Percentiles rank a stretch among this genome's conserved stretches.
Evolutionary conservation across 1,284 basidiomycete species (phyloP).

Genomic region (Rhodotorula sp.): DNA sequence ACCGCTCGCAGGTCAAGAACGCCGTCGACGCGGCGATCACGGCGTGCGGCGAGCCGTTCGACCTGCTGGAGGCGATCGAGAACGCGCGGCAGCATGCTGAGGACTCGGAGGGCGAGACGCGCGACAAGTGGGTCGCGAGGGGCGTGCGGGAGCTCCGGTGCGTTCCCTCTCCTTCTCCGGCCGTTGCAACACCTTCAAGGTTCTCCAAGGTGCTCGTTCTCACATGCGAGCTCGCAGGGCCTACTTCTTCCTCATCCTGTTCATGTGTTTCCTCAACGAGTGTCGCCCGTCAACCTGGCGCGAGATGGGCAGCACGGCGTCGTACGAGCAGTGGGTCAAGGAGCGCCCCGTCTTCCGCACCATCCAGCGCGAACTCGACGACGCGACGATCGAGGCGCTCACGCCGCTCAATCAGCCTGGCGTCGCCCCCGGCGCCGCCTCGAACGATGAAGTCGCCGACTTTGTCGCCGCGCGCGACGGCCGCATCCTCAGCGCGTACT

Average conservation of each 20-base stretch:
- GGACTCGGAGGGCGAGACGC: slow-evolving; percentile 69
- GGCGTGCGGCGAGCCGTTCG: slow-evolving; percentile 78
- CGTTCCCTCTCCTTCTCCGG: slow-evolving; percentile 20
- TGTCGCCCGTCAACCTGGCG: slow-evolving; percentile 65
- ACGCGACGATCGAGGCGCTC: slow-evolving; percentile 76
- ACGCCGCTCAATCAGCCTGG: slow-evolving; percentile 76
- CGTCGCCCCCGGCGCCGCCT: slow-evolving; percentile 7
- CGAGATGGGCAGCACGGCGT: slow-evolving; percentile 28
- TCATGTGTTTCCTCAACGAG: slow-evolving; percentile 90
- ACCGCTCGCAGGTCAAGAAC: slow-evolving; percentile 48
- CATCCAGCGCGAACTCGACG: slow-evolving; percentile 84
- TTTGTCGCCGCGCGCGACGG: slow-evolving; percentile 84
- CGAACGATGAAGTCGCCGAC: slow-evolving; percentile 79
- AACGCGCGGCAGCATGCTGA: slow-evolving; percentile 71
- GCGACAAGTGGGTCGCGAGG: slow-evolving; percentile 66
- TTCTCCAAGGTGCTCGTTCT: neutral
- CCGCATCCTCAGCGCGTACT: slow-evolving; percentile 83
- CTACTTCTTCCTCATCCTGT: slow-evolving; percentile 72
- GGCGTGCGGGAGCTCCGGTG: slow-evolving; percentile 78
- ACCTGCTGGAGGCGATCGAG: slow-evolving; percentile 85
- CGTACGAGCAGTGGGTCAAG: slow-evolving; percentile 63
- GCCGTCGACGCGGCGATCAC: slow-evolving; percentile 91
- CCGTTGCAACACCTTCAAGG: too few species aligned
- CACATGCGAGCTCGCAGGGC: slow-evolving; percentile 7
- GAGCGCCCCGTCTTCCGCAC: slow-evolving; percentile 89